Conservation (phyloP, 1,139 yeast species). For the Pichia sorboxylosa region DNA sequence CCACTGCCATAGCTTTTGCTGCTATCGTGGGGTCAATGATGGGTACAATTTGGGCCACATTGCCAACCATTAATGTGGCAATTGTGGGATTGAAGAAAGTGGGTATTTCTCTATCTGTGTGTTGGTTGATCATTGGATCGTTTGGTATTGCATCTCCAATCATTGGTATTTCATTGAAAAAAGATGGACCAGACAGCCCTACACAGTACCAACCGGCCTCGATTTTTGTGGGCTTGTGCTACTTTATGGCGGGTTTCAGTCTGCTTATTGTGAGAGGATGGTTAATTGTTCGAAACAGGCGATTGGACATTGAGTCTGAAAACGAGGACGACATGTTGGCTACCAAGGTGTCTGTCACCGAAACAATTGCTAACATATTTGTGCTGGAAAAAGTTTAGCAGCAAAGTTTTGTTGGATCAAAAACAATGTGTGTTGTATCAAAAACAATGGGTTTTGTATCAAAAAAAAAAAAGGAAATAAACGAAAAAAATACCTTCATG, state of each 20-base stretch:
- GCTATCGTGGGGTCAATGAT: slow-evolving; percentile 37
- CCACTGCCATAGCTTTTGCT: slow-evolving; percentile 38
- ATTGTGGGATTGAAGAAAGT: slow-evolving; percentile 38
- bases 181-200: slow-evolving; percentile 26
- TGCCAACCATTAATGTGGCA: slow-evolving; percentile 27
- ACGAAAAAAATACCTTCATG: too few species aligned
- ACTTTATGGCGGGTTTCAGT: slow-evolving; percentile 30
- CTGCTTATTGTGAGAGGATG: slow-evolving; percentile 37
- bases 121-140: slow-evolving; percentile 35
- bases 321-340: slow-evolving; percentile 15
- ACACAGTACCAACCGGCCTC: slow-evolving; percentile 37
- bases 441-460: too few species aligned
- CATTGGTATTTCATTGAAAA: slow-evolving; percentile 38
- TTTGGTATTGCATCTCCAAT: slow-evolving; percentile 42
- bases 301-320: slow-evolving; percentile 15
- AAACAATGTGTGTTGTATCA: too few species aligned
- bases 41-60: slow-evolving; percentile 37
- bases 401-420: too few species aligned
- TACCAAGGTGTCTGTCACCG: slow-evolving; percentile 2
- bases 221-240: slow-evolving; percentile 42
- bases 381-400: slow-evolving; percentile 1
- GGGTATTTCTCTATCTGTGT: slow-evolving; percentile 36
- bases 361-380: slow-evolving; percentile 3
- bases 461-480: too few species aligned
- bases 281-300: slow-evolving; percentile 35